Percentiles rank a stretch among this genome's conserved stretches.
Evolutionary conservation across 2,329 filamentous ascomycete species (phyloP).

Genomic region (Byssoonygena ceratinophila): DNA sequence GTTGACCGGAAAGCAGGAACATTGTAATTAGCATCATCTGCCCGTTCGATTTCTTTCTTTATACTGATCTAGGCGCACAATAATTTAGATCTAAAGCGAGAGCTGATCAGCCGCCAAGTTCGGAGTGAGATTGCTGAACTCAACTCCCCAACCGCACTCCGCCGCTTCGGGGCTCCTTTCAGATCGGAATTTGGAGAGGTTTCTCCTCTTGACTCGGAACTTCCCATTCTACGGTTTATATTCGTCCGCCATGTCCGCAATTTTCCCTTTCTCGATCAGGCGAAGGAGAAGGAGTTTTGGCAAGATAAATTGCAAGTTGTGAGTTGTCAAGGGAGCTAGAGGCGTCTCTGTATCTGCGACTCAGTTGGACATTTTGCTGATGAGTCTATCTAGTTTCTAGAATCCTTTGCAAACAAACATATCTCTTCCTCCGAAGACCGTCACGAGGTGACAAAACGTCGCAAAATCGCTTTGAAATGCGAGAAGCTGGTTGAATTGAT

Average conservation of each 20-base stretch:
- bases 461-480: conserved; percentile 83
- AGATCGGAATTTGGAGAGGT: conserved; percentile 86
- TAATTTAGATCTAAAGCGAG: conserved; percentile 74
- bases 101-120: conserved; percentile 83
- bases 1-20: conserved; percentile 92
- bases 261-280: conserved; percentile 94
- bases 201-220: conserved; percentile 80
- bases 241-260: conserved; percentile 97
- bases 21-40: conserved; percentile 52
- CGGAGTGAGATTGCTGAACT: conserved; percentile 84
- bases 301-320: conserved; percentile 94
- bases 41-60: neutral
- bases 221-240: conserved; percentile 88
- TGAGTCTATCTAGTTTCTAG: conserved; percentile 59
- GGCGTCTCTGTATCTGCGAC: too few relatives aligned
- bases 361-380: too few relatives aligned
- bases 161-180: conserved; percentile 92
- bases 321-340: conserved; percentile 31
- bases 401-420: conserved; percentile 93
- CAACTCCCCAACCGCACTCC: conserved; percentile 86
- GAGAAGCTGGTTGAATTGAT: conserved; percentile 95
- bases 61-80: conserved; percentile 1
- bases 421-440: conserved; percentile 96
- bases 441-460: conserved; percentile 87
- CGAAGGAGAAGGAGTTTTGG: conserved; percentile 98